Conservation (phyloP, 306 rosid genomes). For the Clitoria ternatea region DNA sequence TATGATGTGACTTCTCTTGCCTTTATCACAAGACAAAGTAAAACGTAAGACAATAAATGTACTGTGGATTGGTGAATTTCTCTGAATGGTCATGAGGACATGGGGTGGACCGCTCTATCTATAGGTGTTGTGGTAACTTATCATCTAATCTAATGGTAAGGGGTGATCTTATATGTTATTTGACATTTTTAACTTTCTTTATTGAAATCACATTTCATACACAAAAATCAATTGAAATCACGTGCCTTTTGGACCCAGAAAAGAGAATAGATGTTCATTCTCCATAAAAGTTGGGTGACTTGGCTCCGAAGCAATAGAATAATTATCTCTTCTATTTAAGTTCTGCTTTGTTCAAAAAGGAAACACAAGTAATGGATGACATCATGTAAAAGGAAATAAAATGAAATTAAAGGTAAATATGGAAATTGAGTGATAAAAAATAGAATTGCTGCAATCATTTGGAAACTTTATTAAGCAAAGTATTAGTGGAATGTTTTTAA, state of each 20-base stretch:
- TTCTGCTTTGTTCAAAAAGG: not conserved
- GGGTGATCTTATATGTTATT: no score
- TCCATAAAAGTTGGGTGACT: not conserved
- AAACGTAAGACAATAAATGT: not conserved
- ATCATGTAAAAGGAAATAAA: not conserved
- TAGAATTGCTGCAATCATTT: not conserved
- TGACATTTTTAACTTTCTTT: not conserved
- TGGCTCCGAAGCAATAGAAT: not conserved
- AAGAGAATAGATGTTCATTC: no score
- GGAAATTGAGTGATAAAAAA: not conserved
- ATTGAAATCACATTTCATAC: not conserved
- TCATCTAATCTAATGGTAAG: no score
- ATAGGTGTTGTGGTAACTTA: not conserved
- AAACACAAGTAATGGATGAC: not conserved
- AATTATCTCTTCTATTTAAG: not conserved
- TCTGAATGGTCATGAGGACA: not conserved
- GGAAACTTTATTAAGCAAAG: conserved; percentile 6
- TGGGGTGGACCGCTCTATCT: not conserved
- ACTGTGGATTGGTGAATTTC: not conserved
- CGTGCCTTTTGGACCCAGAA: not conserved
- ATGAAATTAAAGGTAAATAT: not conserved
- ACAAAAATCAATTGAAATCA: not conserved
- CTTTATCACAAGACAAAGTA: not conserved
- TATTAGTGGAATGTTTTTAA: no score
- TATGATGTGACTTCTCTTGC: not conserved